Evolutionary conservation across 768 basidiomycete genomes (phyloP), one percentile per base, ranked within the genome.

Genomic region (Russula earlei): DNA sequence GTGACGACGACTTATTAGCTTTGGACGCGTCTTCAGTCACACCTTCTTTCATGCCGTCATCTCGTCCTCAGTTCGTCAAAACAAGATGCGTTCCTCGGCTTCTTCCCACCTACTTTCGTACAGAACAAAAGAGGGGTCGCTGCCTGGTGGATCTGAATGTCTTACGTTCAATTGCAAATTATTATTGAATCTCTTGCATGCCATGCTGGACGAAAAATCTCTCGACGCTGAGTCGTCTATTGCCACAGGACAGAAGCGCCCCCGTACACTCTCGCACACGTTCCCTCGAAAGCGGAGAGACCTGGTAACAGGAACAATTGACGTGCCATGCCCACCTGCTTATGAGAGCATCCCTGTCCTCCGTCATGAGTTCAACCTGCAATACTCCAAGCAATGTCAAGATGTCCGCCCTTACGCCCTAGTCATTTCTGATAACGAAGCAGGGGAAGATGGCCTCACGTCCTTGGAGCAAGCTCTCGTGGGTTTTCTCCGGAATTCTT

Each of bases 351-450:
- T 54, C 19, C 57, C 52, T 33, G 52, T 43, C 29, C 41, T 58
- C 40, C 57, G 22, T 45, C 57, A 58, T 58, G 52, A 54, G 57
- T 58, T 58, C 52, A 27, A 49, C 22, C 19, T 58, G 24, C 46
- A 43, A 44, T 58, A 58, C 46, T 44, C 20, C 36, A 58, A 54
- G 45, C 27, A 17, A 33, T 20, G 33, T 20, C 42, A 20, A 51
- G 57, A 54, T 14, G 47, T 44, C 36, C 12, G 17, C 29, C 41
- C 27, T 19, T 20, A 38, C 19, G 12, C 12, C 22, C 52, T 43
- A n/a, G n/a, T 37, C 10, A 58, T 49, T 27, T 58, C 52, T n/a
- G 57, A 58, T 33, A 49, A 54, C 27, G 57, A 58, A 5, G 57
- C 57, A 12, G 57, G 54, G 27, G 40, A 41, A 22, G 34, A 44